These are phyloP conservation scores for Vishniacozyma victoriae DNA, from an alignment of 768 basidiomycete species.

Conservation along the genomic window DNA sequence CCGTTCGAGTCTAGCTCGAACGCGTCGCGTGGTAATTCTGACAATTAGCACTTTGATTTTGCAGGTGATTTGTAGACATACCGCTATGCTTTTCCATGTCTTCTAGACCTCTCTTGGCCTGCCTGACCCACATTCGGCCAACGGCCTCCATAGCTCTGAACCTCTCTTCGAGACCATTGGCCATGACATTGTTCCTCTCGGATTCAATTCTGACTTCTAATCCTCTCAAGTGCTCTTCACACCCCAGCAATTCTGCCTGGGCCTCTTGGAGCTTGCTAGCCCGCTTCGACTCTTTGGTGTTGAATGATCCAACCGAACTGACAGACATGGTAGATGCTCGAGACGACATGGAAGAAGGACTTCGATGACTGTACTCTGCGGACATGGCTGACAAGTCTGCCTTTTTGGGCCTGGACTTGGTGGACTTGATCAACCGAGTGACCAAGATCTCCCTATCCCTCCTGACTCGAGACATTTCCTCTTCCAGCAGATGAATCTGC, in stretches of 20 bases:
- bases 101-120: slow-evolving; percentile 38
- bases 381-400: slow-evolving; percentile 37
- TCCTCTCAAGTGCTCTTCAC: slow-evolving; percentile 43
- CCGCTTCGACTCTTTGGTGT: slow-evolving; percentile 40
- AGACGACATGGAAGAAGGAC: slow-evolving; percentile 13
- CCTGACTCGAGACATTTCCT: slow-evolving; percentile 43
- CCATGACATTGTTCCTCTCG: slow-evolving; percentile 46
- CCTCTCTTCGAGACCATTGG: slow-evolving; percentile 41
- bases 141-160: slow-evolving; percentile 47
- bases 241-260: slow-evolving; percentile 46
- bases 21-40: slow-evolving; percentile 35
- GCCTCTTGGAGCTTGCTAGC: slow-evolving; percentile 43
- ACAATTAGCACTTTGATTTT: background rate
- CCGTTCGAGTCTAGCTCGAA: slow-evolving; percentile 46
- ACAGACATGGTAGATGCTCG: slow-evolving; percentile 26
- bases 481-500: slow-evolving; percentile 45
- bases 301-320: slow-evolving; percentile 27
- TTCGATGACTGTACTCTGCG: slow-evolving; percentile 13
- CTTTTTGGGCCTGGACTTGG: slow-evolving; percentile 42
- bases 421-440: slow-evolving; percentile 44
- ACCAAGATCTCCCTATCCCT: slow-evolving; percentile 46
- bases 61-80: slow-evolving; percentile 4
- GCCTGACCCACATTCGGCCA: slow-evolving; percentile 44
- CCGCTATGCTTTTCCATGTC: slow-evolving; percentile 39
- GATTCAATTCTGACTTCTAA: slow-evolving; percentile 43